Conservation (phyloP, 805 yeast genomes). For the Ogataea angusta region DNA sequence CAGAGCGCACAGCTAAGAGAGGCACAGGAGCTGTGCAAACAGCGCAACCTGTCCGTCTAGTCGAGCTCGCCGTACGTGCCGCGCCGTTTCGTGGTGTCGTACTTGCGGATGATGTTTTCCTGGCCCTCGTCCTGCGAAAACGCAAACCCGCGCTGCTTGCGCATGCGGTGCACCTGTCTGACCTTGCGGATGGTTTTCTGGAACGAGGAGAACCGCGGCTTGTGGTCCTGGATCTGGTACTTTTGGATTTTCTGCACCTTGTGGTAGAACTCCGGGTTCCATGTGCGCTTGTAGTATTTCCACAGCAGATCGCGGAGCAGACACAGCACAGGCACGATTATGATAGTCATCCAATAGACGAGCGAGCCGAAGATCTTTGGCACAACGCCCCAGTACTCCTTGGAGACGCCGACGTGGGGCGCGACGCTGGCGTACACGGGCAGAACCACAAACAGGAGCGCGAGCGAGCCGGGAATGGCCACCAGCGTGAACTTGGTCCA, state of each 20-base stretch:
- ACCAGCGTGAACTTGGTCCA: constrained; percentile 93
- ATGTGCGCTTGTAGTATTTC: constrained; percentile 92
- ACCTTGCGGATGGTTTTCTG: constrained; percentile 96
- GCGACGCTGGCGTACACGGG: constrained; percentile 86
- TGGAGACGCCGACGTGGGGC: constrained; percentile 77
- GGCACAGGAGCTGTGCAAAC: constrained; percentile 1
- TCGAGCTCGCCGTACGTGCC: constrained; percentile 34
- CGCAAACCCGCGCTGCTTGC: constrained; percentile 98
- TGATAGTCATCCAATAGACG: constrained; percentile 77
- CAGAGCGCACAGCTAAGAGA: constrained; percentile 4
- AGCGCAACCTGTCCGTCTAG: constrained; percentile 5
- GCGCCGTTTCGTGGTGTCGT: constrained; percentile 82
- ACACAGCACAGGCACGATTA: constrained; percentile 76
- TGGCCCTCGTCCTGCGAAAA: constrained; percentile 96
- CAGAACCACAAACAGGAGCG: constrained; percentile 79
- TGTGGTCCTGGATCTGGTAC: constrained; percentile 85
- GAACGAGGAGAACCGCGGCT: constrained; percentile 96
- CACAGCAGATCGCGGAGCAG: constrained; percentile 84
- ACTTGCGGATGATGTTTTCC: constrained; percentile 85
- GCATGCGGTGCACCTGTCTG: constrained; percentile 96
- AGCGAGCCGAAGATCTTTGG: constrained; percentile 72
- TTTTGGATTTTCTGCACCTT: constrained; percentile 96
- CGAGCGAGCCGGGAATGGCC: constrained; percentile 93
- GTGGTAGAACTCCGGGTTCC: constrained; percentile 89
- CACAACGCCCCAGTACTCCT: constrained; percentile 79